Percentiles rank a stretch among this genome's conserved stretches.
Evolutionary conservation across 257 asterid species (phyloP).

Genomic region (Solanum paucissectum): DNA sequence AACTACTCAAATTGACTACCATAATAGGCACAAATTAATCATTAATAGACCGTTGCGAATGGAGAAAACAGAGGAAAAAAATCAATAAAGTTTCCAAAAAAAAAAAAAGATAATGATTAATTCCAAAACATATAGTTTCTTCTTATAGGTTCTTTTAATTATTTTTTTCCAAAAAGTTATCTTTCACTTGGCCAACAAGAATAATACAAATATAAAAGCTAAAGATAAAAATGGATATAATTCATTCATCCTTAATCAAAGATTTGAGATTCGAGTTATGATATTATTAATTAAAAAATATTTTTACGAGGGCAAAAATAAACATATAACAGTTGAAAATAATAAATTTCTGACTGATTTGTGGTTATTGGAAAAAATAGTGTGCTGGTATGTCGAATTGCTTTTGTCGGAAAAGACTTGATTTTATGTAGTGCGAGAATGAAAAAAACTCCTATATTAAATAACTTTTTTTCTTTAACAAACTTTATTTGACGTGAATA

Average conservation of each 20-base stretch:
- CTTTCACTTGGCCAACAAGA: background rate
- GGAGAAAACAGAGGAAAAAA: background rate
- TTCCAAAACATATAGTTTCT: background rate
- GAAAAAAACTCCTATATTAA: no score
- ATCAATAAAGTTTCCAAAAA: background rate
- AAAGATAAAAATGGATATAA: background rate
- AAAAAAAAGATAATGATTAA: background rate
- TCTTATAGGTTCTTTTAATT: background rate
- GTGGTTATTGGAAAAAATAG: no score
- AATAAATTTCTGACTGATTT: no score
- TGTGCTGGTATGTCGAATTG: no score
- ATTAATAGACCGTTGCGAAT: background rate
- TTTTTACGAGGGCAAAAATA: no score
- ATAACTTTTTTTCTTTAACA: no score
- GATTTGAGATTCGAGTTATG: background rate
- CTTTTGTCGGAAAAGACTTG: no score
- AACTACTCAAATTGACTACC: constrained; percentile 10
- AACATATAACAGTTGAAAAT: no score
- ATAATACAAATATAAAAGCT: background rate
- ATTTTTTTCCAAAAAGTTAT: background rate
- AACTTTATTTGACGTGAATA: no score
- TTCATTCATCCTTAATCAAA: background rate
- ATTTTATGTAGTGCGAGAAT: no score
- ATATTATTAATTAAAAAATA: background rate
- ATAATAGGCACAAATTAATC: background rate